Percentiles rank a stretch among this genome's conserved stretches.
Evolutionary conservation across 208 protist genomes (phyloP).

Genomic region (Trypanosoma theileri): DNA sequence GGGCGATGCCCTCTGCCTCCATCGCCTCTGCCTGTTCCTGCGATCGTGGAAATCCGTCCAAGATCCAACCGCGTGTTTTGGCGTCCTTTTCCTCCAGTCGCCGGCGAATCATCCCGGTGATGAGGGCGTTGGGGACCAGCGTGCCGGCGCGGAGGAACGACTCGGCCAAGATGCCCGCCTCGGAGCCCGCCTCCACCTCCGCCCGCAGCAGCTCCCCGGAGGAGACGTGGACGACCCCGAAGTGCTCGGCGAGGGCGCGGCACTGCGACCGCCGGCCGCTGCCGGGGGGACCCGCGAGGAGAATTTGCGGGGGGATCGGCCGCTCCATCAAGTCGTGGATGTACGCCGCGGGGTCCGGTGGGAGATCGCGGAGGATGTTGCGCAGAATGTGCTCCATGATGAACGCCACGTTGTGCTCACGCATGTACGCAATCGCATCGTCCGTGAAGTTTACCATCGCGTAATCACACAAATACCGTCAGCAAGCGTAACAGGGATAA

Average conservation of each 20-base stretch:
- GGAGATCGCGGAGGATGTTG: conserved; percentile 62
- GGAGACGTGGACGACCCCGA: conserved; percentile 77
- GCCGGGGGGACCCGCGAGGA: conserved; percentile 80
- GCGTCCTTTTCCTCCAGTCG: conserved; percentile 73
- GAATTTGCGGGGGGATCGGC: conserved; percentile 64
- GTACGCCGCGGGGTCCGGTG: conserved; percentile 58
- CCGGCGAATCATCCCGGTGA: conserved; percentile 63
- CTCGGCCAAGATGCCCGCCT: conserved; percentile 59
- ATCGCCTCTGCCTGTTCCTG: conserved; percentile 74
- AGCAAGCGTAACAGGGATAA: not conserved
- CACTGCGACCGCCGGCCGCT: conserved; percentile 85
- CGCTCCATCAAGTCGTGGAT: conserved; percentile 51
- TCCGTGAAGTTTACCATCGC: conserved; percentile 47
- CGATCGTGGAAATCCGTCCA: conserved; percentile 92
- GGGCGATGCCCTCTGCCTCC: conserved; percentile 60
- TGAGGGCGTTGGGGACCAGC: conserved; percentile 77
- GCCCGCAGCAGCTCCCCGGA: conserved; percentile 82
- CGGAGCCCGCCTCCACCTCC: conserved; percentile 55
- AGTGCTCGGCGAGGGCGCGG: conserved; percentile 39
- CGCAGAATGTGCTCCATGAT: conserved; percentile 85
- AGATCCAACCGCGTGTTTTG: conserved; percentile 80
- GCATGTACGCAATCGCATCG: conserved; percentile 71
- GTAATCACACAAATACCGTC: not conserved
- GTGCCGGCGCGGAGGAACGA: conserved; percentile 63
- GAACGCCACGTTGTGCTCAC: conserved; percentile 71